phyloP scores from a whole-genome alignment of 345 rosid species.

The Heritiera fomes region DNA sequence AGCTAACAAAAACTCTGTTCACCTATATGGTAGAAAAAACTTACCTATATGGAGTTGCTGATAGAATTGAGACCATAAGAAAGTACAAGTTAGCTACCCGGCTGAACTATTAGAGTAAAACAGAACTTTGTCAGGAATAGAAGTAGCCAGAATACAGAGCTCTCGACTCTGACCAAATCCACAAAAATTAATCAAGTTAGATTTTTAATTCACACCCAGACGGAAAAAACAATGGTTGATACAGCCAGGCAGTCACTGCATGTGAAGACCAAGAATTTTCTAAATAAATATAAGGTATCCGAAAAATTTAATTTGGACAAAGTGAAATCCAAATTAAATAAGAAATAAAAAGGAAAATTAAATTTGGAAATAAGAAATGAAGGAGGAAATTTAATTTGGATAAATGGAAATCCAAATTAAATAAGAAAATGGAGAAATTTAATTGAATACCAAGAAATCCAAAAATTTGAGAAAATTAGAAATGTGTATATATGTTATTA shows the following conservation, averaged over 20 bases:
- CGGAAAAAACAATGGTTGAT: background rate
- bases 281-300: no score
- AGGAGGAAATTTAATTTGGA: no score
- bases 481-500: no score
- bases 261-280: no score
- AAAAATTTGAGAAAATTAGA: no score
- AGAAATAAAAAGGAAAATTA: no score
- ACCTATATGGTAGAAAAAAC: constrained; percentile 5
- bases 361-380: no score
- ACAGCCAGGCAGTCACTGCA: background rate
- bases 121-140: constrained; percentile 35
- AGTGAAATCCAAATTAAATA: no score
- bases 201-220: background rate
- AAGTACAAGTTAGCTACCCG: constrained; percentile 98
- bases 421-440: no score
- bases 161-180: background rate
- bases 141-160: background rate
- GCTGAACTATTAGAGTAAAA: constrained; percentile 85
- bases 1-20: constrained; percentile 3
- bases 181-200: constrained; percentile 5
- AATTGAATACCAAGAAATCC: no score
- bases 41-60: constrained; percentile 96
- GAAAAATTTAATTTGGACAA: no score
- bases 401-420: no score
- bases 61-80: constrained; percentile 88